These are phyloP conservation scores for Colletotrichum falcatum DNA, from an alignment of 2,329 filamentous ascomycete genomes.

Conservation along the genomic window DNA sequence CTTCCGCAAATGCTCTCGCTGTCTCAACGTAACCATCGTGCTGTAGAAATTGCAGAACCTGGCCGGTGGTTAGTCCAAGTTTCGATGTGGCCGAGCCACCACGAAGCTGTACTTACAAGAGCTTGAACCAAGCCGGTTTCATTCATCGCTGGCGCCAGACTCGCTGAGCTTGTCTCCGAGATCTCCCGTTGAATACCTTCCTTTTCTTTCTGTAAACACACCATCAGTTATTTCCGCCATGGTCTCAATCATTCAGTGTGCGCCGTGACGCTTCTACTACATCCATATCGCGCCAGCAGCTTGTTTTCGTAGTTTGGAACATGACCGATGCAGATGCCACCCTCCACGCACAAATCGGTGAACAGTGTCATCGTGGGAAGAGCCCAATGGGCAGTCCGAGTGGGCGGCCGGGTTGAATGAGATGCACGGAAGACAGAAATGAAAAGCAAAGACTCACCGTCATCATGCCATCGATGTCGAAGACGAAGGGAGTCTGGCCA, in stretches of 20 bases:
- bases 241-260: background rate
- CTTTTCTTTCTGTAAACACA: conserved; percentile 51
- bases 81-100: background rate
- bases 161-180: conserved; percentile 65
- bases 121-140: conserved; percentile 86
- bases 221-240: conserved; percentile 19
- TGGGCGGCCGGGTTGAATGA: background rate
- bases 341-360: background rate
- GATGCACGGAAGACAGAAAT: background rate
- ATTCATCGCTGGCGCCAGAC: conserved; percentile 71
- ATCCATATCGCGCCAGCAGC: background rate
- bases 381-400: background rate
- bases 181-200: conserved; percentile 69
- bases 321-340: background rate
- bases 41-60: conserved; percentile 85
- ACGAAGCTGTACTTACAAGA: conserved; percentile 63
- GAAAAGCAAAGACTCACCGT: conserved; percentile 63
- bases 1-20: conserved; percentile 86
- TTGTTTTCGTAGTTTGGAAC: background rate
- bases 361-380: background rate
- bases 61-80: background rate
- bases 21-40: conserved; percentile 98
- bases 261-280: background rate
- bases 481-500: conserved; percentile 83
- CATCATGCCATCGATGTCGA: conserved; percentile 90